Conservation (phyloP, 805 yeast species). For the Dipodascus geniculatus region DNA sequence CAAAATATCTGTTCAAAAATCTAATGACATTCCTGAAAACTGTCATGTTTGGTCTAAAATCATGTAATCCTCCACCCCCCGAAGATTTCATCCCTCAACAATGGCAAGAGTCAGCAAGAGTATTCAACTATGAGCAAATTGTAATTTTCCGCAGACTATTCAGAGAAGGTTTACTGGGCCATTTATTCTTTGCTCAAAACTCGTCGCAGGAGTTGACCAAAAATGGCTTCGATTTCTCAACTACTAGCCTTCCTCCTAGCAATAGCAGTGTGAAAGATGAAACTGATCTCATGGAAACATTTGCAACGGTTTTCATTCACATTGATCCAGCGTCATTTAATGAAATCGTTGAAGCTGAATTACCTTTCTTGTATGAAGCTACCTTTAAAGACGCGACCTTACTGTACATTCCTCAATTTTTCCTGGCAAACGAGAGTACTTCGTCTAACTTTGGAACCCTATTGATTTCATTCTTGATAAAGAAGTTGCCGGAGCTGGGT, state of each 20-base stretch:
- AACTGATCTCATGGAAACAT: constrained; percentile 88
- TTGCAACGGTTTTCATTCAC: constrained; percentile 87
- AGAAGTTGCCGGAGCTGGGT: constrained; percentile 68
- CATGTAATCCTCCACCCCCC: constrained; percentile 77
- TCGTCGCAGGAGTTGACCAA: constrained; percentile 16
- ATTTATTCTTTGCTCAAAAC: constrained; percentile 54
- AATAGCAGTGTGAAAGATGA: constrained; percentile 72
- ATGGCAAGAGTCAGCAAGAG: constrained; percentile 82
- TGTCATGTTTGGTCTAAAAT: constrained; percentile 76
- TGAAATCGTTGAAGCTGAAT: constrained; percentile 75
- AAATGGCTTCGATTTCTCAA: constrained; percentile 27
- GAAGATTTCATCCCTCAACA: constrained; percentile 38
- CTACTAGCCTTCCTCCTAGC: constrained; percentile 73
- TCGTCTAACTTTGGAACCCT: constrained; percentile 86
- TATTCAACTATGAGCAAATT: constrained; percentile 76
- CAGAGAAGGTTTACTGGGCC: constrained; percentile 73
- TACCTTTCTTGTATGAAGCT: constrained; percentile 63
- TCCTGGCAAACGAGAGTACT: constrained; percentile 87
- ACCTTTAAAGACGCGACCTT: constrained; percentile 77
- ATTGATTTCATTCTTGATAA: constrained; percentile 60
- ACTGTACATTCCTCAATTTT: constrained; percentile 85
- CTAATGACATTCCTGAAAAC: constrained; percentile 84
- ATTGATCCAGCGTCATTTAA: constrained; percentile 93
- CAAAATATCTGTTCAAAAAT: constrained; percentile 77
- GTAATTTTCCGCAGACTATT: constrained; percentile 63